Percentiles rank a stretch among this genome's conserved stretches.
These are phyloP conservation scores for Colletotrichum godetiae DNA, from an alignment of 2,329 filamentous ascomycete species.

Conservation along the genomic window DNA sequence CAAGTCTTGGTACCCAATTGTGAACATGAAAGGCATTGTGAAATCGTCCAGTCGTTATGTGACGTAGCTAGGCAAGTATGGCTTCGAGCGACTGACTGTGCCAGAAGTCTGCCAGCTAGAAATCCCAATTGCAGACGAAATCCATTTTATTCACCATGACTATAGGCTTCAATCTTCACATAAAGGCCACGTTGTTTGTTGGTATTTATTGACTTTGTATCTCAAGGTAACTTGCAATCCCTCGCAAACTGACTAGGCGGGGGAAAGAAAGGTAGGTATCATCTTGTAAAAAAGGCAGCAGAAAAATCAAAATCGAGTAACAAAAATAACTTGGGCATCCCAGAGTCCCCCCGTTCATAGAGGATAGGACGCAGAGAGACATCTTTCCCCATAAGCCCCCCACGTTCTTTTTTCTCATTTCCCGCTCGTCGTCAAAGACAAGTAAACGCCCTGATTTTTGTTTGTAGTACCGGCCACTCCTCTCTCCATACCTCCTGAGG, in stretches of 20 bases:
- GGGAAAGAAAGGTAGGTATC: constrained; percentile 25
- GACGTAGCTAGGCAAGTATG: too few species aligned
- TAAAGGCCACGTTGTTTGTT: background rate
- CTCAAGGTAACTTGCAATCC: constrained; percentile 11
- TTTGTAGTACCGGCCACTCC: background rate
- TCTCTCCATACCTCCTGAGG: background rate
- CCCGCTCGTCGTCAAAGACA: background rate
- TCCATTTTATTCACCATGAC: background rate
- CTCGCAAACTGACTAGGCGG: constrained; percentile 3
- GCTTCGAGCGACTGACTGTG: too few species aligned
- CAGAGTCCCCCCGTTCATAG: background rate
- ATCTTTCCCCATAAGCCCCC: constrained; percentile 25
- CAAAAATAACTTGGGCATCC: constrained; percentile 7
- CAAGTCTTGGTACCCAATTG: background rate
- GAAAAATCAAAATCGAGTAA: background rate
- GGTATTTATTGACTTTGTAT: background rate
- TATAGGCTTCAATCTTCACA: background rate
- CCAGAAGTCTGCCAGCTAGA: too few species aligned
- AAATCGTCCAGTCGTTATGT: background rate
- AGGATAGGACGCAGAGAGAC: background rate
- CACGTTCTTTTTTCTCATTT: background rate
- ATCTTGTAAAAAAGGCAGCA: constrained; percentile 29
- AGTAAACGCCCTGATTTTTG: constrained; percentile 25
- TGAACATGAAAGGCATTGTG: background rate
- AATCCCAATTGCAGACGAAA: too few species aligned